Evolutionary conservation across 768 basidiomycete species (phyloP), one percentile per base, ranked within the genome.

Genomic region (Botryobasidium botryosum): DNA sequence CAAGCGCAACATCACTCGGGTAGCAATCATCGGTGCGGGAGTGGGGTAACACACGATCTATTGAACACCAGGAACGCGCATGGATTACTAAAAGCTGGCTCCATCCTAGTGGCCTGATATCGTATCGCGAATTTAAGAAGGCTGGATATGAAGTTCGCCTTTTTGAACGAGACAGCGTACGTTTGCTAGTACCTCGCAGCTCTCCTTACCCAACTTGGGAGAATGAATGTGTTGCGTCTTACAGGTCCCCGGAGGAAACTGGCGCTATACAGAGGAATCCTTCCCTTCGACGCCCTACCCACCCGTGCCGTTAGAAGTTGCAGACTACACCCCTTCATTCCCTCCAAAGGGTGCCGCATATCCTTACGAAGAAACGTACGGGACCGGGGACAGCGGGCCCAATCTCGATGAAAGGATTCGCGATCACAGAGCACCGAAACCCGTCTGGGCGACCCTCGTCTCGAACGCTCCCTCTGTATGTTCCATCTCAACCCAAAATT

Each of bases 381-480:
- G 17, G 32, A 17, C 10, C 17, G 32, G 32, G 32, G 17, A 10
- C 17, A 10, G 17, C 10, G 10, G 32, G 32, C 10, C 10, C 10
- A 33, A 33, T 33, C 10, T 10, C 17, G 10, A 10, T 33, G 10
- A 10, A 10, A 33, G 32, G 10, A 17, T 33, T 33, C 17, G 47
- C 20, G 54, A 46, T 8, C 64, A 68, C 52, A 53, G 64, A 20
- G 60, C 52, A 5, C 65, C 65, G 12, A 65, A 63, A 43, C 61
- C 63, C 0, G 51, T 66, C 23, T 66, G 63, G 63, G 52, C 56
- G 32, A 53, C 56, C 0, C 50, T 65, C 40, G 55, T 55, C 3
- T 61, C 62, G 3, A 64, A 64, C 51, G 57, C 58, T 0, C 60
- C 64, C 7, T 57, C 60, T 7, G 64, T 66, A n/a, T n/a, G n/a